Conservation (phyloP, 2,329 filamentous ascomycete species). For the Trichoderma atrobrunneum region DNA sequence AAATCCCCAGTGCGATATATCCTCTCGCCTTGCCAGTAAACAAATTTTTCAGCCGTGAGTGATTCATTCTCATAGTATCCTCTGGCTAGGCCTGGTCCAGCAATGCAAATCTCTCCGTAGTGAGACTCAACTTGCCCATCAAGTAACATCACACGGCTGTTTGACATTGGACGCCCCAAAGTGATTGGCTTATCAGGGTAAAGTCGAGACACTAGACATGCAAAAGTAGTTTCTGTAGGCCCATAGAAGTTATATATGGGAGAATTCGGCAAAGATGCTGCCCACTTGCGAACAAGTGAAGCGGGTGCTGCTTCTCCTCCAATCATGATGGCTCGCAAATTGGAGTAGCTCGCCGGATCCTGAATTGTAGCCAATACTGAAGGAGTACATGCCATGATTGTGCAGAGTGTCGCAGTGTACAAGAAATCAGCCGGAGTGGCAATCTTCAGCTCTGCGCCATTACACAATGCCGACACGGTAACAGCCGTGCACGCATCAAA, state of each 20-base stretch:
- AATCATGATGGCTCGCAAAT: background rate
- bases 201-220: background rate
- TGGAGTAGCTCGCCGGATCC: background rate
- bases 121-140: background rate
- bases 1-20: background rate
- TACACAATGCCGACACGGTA: background rate
- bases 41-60: background rate
- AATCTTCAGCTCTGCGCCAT: background rate
- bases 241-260: background rate
- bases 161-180: background rate
- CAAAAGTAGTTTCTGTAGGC: background rate
- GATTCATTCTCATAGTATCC: background rate
- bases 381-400: background rate
- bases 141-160: background rate
- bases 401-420: background rate
- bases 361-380: background rate
- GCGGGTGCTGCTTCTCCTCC: background rate
- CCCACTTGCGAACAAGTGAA: background rate
- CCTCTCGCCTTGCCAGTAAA: background rate
- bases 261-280: background rate
- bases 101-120: background rate
- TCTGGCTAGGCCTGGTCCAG: background rate
- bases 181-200: background rate
- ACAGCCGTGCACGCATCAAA: background rate
- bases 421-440: background rate